Base-by-base conservation (phyloP, 1,139 yeast genomes). In the Meyerozyma elateridarum region DNA sequence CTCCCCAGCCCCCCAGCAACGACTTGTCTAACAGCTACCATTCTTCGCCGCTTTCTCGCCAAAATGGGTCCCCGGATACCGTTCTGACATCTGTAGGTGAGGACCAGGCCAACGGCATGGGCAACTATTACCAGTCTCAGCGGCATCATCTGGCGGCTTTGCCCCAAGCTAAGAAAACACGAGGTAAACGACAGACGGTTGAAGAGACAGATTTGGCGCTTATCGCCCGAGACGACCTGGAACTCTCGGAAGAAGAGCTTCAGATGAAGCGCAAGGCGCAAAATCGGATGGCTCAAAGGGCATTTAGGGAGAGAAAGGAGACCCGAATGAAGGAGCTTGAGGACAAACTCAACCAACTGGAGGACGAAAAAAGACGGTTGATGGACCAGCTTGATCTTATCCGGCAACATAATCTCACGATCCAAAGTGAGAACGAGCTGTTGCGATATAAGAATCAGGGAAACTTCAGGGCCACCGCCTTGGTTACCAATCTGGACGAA, bases 271-370 rank as follows among this genome's bases (percentile, higher is more conserved):
- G 84, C 32, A 85, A 80, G 52, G 89, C 89, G 0, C 94, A 84
- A 52, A 87, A 87, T 52, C 64, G 96, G 47, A 93, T 91, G 4
- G 95, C 95, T 0, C 96, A 85, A 57, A 66, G 91, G 43, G 95
- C 95, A 1, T 85, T 85, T 58, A 67, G 96, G 41, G 93, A 85
- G 54, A 74, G 95, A 32, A 84, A 85, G 52, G 94, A 85, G 52
- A 74, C 77, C 34, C 76, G 75, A 44, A 59, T 85, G 38, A 80
- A 79, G 47, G 88, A 80, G 41, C 64, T 85, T 32, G 82, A 83
- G 45, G 61, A 59, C 3, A 77, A 78, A 49, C 59, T 85, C 39
- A 58, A 63, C 22, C 66, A 70, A 39, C 73, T 84, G 28, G 91
- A 85, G 51, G 59, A 55, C 26, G 83, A 79, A 45, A 73, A 77